Evolutionary conservation across 768 basidiomycete species (phyloP), one percentile per base, ranked within the genome.

Genomic region (Polyporus arcularius): DNA sequence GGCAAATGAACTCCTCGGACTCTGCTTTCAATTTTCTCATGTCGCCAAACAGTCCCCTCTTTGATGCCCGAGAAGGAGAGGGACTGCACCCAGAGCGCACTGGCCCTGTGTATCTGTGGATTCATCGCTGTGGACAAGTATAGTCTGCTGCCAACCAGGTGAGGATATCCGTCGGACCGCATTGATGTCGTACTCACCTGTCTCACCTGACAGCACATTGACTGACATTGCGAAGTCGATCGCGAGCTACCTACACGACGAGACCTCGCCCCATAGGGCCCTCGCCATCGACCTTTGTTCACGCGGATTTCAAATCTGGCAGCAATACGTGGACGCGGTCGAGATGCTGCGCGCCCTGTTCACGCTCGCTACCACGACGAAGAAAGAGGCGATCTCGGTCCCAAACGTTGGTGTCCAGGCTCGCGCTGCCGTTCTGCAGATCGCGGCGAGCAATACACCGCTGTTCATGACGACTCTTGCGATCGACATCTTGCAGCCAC

Each of bases 391-490:
- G 0, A 86, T 89, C 32, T 82, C 80, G 4, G 65, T 83, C 4
- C 87, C 90, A 61, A 88, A 90, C 64, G 80, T 89, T 1, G 85
- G 85, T 7, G 80, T 86, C 1, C 90, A 94, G 67, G 94, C 96
- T 0, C 82, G 96, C 46, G 73, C 83, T 21, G 94, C 96, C 0
- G 87, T 96, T 2, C 74, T 98, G 10, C 88, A 90, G 43, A 90
- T 98, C 45, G 95, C 95, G 1, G 81, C 86, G 0, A 81, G 82
- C 49, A 89, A 95, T 65, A 94, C 96, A 5, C 85, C 87, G 4
- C 73, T 98, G 11, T 96, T 98, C 76, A 98, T 98, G 90, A 90
- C 94, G 0, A 97, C 96, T 0, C 73, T 99, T 42, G 87, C 89
- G 4, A 80, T 96, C 64, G 97, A 98, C 69, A 94, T 98, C 53